Evolutionary conservation across 202 grass and related monocot species (phyloP).

Genomic region (Digitaria exilis): DNA sequence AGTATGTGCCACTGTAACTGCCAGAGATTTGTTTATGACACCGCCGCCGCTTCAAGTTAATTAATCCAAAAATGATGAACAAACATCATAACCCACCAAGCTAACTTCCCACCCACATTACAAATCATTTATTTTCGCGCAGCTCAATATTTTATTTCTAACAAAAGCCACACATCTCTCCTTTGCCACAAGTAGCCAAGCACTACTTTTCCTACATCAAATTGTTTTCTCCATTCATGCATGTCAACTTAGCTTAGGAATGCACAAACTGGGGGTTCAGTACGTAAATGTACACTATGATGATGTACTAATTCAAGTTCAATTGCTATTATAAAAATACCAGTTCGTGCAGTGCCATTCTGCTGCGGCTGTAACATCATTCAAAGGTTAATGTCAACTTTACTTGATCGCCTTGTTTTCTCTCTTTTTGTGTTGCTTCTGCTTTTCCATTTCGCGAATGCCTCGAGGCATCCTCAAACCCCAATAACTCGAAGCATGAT

Average conservation of each 20-base stretch:
- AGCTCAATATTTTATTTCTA: constrained; percentile 35
- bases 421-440: background rate
- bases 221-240: background rate
- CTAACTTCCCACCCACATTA: constrained; percentile 33
- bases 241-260: constrained; percentile 23
- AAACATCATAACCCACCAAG: constrained; percentile 37
- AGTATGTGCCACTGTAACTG: constrained; percentile 31
- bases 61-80: constrained; percentile 37
- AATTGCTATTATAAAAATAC: background rate
- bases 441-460: constrained; percentile 39
- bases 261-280: background rate
- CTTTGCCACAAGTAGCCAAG: constrained; percentile 32
- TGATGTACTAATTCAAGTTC: constrained; percentile 9
- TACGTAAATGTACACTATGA: constrained; percentile 6
- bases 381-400: constrained; percentile 35
- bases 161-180: constrained; percentile 36
- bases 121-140: constrained; percentile 17
- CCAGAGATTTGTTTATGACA: constrained; percentile 30
- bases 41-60: constrained; percentile 21
- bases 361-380: constrained; percentile 29
- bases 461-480: constrained; percentile 10
- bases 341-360: background rate
- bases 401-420: background rate
- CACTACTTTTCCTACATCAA: constrained; percentile 13
- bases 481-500: constrained; percentile 38